A percentile compares a stretch with the other conserved stretches of the same genome.
These are phyloP conservation scores for Xerophyta viscosa DNA, from an alignment of 106 monocot genomes.

Conservation along the genomic window DNA sequence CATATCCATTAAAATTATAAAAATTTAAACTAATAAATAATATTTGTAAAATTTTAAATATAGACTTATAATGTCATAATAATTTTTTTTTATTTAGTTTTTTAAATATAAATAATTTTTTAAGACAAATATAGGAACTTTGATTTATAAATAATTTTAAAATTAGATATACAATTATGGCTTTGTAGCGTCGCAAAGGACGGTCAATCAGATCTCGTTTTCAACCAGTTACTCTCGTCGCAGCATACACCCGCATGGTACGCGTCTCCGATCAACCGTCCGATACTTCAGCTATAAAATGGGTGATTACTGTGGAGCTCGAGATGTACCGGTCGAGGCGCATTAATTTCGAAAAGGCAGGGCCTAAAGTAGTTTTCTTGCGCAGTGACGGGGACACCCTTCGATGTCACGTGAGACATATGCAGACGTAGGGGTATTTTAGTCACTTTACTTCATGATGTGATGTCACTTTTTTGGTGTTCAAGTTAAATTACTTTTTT, in stretches of 20 bases:
- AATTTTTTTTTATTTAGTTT: too few relatives aligned
- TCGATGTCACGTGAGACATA: neutral
- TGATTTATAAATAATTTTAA: too few relatives aligned
- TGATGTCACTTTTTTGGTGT: neutral
- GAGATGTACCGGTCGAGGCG: too few relatives aligned
- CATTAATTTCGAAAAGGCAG: neutral
- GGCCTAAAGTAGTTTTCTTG: neutral
- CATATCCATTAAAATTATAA: too few relatives aligned
- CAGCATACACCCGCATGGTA: neutral
- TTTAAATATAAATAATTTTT: too few relatives aligned
- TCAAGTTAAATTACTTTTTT: neutral
- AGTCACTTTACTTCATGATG: too few relatives aligned
- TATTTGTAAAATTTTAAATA: too few relatives aligned
- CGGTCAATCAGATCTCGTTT: neutral
- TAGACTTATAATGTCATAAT: too few relatives aligned
- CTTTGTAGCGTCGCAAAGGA: too few relatives aligned
- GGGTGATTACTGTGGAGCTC: neutral
- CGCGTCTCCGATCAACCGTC: neutral
- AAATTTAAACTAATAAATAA: too few relatives aligned
- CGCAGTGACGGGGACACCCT: neutral
- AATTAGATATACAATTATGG: too few relatives aligned
- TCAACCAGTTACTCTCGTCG: neutral
- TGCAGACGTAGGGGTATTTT: neutral
- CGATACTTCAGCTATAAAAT: neutral
- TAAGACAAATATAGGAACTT: too few relatives aligned